These are phyloP conservation scores for Talaromyces nanjingensis DNA, from an alignment of 495 filamentous ascomycete species.

Conservation along the genomic window DNA sequence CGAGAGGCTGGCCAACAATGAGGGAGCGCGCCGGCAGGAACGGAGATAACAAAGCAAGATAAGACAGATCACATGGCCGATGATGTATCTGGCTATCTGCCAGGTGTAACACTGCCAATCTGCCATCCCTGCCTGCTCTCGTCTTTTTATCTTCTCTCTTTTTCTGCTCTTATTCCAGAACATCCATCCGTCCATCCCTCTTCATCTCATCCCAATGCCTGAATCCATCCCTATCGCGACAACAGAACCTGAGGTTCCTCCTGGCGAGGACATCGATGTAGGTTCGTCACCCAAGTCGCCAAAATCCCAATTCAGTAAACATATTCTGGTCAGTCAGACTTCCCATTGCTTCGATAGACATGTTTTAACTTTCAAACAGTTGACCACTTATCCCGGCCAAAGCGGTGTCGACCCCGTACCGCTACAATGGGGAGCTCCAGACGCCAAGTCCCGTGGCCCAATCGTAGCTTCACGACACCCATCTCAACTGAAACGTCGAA, in stretches of 20 bases:
- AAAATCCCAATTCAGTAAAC: slow-evolving; percentile 31
- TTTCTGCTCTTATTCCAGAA: slow-evolving; percentile 2
- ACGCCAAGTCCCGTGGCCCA: slow-evolving; percentile 70
- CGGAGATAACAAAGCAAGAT: slow-evolving; percentile 11
- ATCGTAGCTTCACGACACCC: slow-evolving; percentile 79
- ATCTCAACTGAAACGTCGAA: slow-evolving; percentile 74
- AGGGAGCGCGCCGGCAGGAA: slow-evolving; percentile 20
- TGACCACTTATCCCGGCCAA: slow-evolving; percentile 91
- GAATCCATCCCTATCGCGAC: background rate
- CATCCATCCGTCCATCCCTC: background rate
- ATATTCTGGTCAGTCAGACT: slow-evolving; percentile 31
- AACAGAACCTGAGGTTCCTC: background rate
- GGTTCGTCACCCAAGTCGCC: slow-evolving; percentile 17
- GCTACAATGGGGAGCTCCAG: slow-evolving; percentile 79
- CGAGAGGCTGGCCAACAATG: slow-evolving; percentile 3
- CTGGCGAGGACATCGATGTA: background rate
- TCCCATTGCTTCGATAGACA: background rate
- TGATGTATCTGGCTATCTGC: background rate
- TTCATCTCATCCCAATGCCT: background rate
- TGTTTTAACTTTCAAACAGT: slow-evolving; percentile 16
- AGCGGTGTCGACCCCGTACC: slow-evolving; percentile 85
- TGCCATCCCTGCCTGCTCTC: background rate
- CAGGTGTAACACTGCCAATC: background rate
- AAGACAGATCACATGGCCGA: slow-evolving; percentile 9
- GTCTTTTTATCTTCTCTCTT: background rate